Conservation (phyloP, 176 grass and related monocot genomes). For the Avena sativa region DNA sequence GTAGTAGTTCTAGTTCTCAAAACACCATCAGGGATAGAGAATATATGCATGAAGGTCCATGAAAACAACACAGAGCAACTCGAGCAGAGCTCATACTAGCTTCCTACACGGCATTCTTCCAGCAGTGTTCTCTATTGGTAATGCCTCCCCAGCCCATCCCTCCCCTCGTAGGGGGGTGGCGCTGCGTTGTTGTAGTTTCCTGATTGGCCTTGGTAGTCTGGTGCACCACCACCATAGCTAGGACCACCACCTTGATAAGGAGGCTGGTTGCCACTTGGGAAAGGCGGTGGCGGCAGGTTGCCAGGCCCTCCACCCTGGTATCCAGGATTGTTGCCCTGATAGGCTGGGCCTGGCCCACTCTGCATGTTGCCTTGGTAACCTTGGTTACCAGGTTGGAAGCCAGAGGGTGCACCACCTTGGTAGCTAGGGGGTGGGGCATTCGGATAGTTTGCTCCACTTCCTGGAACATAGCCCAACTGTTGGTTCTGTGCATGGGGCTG, state of each 20-base stretch:
- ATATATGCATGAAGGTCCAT: slow-evolving; percentile 21
- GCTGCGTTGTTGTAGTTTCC: slow-evolving; percentile 1
- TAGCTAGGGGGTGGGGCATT: slow-evolving; percentile 50
- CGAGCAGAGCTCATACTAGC: neutral
- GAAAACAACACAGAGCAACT: slow-evolving; percentile 6
- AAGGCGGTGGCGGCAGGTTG: neutral
- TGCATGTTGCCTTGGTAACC: slow-evolving; percentile 52
- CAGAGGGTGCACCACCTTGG: slow-evolving; percentile 35
- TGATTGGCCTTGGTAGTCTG: slow-evolving; percentile 10
- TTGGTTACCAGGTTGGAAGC: slow-evolving; percentile 48
- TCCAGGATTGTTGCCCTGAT: slow-evolving; percentile 57
- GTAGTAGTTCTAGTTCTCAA: slow-evolving; percentile 11
- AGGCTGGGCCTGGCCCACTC: slow-evolving; percentile 39
- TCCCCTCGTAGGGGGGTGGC: neutral
- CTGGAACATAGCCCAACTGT: slow-evolving; percentile 44
- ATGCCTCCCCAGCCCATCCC: neutral
- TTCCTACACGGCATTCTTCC: slow-evolving; percentile 12
- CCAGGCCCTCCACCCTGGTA: slow-evolving; percentile 55
- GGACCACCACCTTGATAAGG: slow-evolving; percentile 20
- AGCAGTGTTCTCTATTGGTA: slow-evolving; percentile 50
- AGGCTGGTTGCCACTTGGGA: slow-evolving; percentile 23
- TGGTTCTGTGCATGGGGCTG: slow-evolving; percentile 49
- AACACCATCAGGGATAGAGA: slow-evolving; percentile 7
- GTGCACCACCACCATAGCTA: slow-evolving; percentile 45
- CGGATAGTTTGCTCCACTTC: slow-evolving; percentile 47